Conservation (phyloP, 305 asterid species). For the Coffea humblotiana region DNA sequence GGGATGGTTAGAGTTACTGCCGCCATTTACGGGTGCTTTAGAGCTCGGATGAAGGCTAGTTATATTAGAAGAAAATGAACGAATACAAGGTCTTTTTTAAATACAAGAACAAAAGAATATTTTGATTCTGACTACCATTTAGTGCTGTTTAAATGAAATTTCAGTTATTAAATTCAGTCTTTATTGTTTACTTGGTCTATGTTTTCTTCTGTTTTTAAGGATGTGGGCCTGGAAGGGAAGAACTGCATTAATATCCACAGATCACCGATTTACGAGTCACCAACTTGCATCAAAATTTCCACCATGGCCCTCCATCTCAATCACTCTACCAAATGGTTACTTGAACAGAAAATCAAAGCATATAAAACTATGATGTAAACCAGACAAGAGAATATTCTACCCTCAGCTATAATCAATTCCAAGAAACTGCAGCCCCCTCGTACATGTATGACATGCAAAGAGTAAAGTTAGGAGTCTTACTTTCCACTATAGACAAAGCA, state of each 20-base stretch:
- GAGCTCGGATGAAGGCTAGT: not conserved
- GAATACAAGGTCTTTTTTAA: not conserved
- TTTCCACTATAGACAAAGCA: slow-evolving; percentile 59
- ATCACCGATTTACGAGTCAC: not conserved
- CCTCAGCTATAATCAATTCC: not conserved
- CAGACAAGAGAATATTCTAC: not conserved
- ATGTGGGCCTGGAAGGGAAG: not conserved
- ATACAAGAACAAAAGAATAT: not conserved
- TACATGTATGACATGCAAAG: not conserved
- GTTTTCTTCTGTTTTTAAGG: not conserved
- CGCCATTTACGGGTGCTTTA: not conserved
- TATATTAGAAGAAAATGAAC: not conserved
- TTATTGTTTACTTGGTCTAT: not conserved
- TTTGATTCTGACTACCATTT: not conserved
- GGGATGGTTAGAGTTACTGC: too few relatives aligned
- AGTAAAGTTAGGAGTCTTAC: slow-evolving; percentile 29
- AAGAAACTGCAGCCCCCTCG: not conserved
- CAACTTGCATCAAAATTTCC: not conserved
- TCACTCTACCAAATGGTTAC: not conserved
- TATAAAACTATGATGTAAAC: not conserved
- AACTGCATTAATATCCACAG: not conserved
- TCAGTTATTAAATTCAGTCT: not conserved
- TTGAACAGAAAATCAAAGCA: not conserved
- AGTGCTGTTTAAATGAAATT: not conserved
- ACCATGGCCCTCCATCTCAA: not conserved